Evolutionary conservation across 2,329 filamentous ascomycete species (phyloP).

Genomic region (Cadophora sp.): DNA sequence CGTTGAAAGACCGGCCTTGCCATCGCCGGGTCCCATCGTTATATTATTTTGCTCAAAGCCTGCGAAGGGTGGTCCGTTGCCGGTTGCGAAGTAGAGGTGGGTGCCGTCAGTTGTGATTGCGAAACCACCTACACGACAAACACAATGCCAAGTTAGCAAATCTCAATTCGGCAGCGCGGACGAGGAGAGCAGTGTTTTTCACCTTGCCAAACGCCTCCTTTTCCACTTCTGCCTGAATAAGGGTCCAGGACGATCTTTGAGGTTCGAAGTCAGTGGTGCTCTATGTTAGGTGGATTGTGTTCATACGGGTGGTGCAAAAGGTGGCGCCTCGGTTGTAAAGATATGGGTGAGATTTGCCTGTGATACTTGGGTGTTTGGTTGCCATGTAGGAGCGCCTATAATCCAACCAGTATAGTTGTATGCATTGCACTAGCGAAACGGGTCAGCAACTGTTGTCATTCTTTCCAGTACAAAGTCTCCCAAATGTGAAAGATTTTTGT

Average conservation of each 20-base stretch:
- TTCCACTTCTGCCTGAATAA: not conserved
- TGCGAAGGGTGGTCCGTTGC: not conserved
- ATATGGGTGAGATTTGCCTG: not conserved
- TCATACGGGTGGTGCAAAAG: not conserved
- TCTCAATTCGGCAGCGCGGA: not conserved
- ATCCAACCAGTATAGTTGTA: not conserved
- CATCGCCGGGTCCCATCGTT: not conserved
- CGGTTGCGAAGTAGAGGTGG: not conserved
- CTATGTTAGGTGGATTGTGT: not conserved
- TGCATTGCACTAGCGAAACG: not conserved
- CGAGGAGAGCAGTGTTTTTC: not conserved
- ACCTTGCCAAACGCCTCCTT: not conserved
- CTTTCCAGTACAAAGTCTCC: not conserved
- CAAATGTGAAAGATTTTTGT: not conserved
- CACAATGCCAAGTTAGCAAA: not conserved
- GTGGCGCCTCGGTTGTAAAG: not conserved
- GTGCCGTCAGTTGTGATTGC: not conserved
- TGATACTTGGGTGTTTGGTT: not conserved
- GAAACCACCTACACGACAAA: not conserved
- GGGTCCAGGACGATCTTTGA: not conserved
- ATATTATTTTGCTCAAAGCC: not conserved
- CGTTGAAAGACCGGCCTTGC: not conserved
- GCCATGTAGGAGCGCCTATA: not conserved
- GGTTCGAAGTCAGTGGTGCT: not conserved
- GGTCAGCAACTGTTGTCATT: not conserved